These are phyloP conservation scores for Cordia subcordata DNA, from an alignment of 257 asterid species.

Conservation along the genomic window DNA sequence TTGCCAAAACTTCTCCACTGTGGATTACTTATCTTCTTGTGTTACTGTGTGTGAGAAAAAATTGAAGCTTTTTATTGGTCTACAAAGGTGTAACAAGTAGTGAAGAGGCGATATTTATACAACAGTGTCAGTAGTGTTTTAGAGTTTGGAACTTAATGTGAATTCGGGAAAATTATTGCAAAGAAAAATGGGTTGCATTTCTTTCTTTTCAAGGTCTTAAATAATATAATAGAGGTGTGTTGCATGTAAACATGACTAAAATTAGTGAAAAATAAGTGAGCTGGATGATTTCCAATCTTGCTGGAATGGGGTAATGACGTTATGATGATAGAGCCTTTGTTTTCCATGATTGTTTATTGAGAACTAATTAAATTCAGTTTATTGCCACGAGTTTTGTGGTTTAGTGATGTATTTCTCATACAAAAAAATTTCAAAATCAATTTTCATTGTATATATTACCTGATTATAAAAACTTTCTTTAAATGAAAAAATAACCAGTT, in stretches of 20 bases:
- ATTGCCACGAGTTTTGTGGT: too few relatives aligned
- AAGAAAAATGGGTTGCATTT: conserved; percentile 6
- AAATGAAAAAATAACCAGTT: too few relatives aligned
- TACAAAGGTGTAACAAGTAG: not conserved
- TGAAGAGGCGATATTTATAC: not conserved
- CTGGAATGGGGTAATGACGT: conserved; percentile 14
- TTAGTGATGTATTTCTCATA: too few relatives aligned
- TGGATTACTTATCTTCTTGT: not conserved
- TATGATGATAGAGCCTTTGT: not conserved
- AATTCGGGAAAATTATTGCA: too few relatives aligned
- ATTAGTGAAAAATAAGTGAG: too few relatives aligned
- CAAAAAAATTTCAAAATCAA: too few relatives aligned
- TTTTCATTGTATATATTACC: too few relatives aligned
- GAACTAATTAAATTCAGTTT: too few relatives aligned
- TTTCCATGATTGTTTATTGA: not conserved
- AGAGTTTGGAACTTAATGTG: not conserved
- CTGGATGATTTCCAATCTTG: conserved; percentile 20
- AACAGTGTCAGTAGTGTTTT: not conserved
- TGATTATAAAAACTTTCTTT: too few relatives aligned
- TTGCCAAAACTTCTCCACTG: not conserved
- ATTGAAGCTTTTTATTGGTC: too few relatives aligned
- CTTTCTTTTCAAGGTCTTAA: not conserved
- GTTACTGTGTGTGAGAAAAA: not conserved
- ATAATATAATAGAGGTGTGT: not conserved
- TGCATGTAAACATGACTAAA: conserved; percentile 23